Evolutionary conservation across 176 grass and related monocot genomes (phyloP).

Genomic region (Triticum timopheevii): DNA sequence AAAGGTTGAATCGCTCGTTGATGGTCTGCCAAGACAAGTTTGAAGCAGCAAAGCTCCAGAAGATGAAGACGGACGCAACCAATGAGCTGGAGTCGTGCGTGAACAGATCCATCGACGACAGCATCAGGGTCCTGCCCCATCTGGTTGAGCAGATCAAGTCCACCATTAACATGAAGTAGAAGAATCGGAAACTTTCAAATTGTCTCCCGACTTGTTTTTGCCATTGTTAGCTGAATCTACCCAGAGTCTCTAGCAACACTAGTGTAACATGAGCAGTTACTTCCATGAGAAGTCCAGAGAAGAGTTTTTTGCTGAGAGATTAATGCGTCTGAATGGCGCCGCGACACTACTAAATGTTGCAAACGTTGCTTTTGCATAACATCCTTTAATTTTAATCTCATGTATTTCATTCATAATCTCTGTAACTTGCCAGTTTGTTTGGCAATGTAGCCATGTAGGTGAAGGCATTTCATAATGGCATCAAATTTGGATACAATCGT

Average conservation of each 20-base stretch:
- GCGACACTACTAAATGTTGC: background rate
- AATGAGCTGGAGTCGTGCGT: conserved; percentile 82
- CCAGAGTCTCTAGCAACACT: background rate
- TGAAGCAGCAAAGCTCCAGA: conserved; percentile 78
- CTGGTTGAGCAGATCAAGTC: conserved; percentile 69
- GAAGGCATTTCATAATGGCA: too few species aligned
- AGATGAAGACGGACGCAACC: conserved; percentile 59
- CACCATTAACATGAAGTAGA: conserved; percentile 63
- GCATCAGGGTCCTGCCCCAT: conserved; percentile 66
- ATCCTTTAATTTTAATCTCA: background rate
- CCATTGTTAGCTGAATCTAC: background rate
- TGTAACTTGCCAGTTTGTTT: too few species aligned
- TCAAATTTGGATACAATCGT: background rate
- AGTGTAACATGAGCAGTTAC: background rate
- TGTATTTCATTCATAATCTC: background rate
- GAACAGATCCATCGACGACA: conserved; percentile 74
- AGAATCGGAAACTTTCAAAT: background rate
- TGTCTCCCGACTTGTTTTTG: background rate
- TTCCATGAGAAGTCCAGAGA: background rate
- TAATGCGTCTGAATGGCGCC: background rate
- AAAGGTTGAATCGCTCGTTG: conserved; percentile 76
- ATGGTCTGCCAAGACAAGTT: conserved; percentile 93
- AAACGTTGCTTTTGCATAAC: background rate
- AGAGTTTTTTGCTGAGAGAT: background rate
- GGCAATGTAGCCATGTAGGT: too few species aligned